A percentile compares a stretch with the other conserved stretches of the same genome.
Conservation (phyloP, 495 filamentous ascomycete genomes). For the Annulohypoxylon stygium region DNA sequence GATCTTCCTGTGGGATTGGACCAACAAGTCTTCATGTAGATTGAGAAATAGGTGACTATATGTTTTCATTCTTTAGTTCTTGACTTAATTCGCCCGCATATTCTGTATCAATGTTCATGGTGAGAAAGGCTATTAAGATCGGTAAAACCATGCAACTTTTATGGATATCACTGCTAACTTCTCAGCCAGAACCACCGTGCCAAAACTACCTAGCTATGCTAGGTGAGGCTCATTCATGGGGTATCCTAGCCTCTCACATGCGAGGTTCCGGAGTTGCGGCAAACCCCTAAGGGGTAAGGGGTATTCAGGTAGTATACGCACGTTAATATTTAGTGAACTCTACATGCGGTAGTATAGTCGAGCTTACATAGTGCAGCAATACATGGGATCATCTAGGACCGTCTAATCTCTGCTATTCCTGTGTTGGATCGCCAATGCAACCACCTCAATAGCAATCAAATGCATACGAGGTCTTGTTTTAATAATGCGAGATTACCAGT, state of each 20-base stretch:
- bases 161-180: conserved; percentile 8
- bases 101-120: not conserved
- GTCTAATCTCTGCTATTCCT: conserved; percentile 36
- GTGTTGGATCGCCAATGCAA: conserved; percentile 38
- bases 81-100: not conserved
- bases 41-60: not conserved
- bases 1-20: conserved; percentile 20
- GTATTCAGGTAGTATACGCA: not conserved
- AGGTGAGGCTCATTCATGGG: conserved; percentile 29
- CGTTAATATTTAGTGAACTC: conserved; percentile 3
- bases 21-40: not conserved
- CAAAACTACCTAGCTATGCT: not conserved
- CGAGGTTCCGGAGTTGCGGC: conserved; percentile 29
- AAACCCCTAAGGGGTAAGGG: not conserved
- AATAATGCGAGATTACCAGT: conserved; percentile 31
- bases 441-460: conserved; percentile 35
- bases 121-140: not conserved
- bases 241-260: conserved; percentile 24
- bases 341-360: not conserved
- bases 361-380: not conserved
- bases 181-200: not conserved
- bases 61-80: not conserved
- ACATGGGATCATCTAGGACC: not conserved
- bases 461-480: conserved; percentile 42
- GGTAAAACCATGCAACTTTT: conserved; percentile 12